Evolutionary conservation across 176 grass and related monocot genomes (phyloP).

Genomic region (Alloteropsis semialata): DNA sequence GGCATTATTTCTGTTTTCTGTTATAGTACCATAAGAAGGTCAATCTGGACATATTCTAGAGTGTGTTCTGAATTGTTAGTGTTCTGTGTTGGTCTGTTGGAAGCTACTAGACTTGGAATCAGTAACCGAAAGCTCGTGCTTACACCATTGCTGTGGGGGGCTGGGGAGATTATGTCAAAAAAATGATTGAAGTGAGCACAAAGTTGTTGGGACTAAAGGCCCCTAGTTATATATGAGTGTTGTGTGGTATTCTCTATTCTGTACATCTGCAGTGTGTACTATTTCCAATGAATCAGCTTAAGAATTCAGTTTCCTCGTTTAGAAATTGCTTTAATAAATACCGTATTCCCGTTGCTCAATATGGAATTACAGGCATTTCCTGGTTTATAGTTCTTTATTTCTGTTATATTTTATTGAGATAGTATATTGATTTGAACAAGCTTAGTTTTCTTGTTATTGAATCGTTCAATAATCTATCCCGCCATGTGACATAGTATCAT

Average conservation of each 20-base stretch:
- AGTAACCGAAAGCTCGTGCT: background rate
- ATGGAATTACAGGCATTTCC: background rate
- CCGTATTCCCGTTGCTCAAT: background rate
- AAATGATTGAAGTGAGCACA: background rate
- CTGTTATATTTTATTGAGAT: background rate
- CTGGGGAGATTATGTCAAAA: background rate
- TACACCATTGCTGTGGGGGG: background rate
- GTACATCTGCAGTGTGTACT: background rate
- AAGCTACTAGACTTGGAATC: background rate
- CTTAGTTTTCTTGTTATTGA: conserved; percentile 5
- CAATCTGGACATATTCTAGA: background rate
- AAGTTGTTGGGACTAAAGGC: background rate
- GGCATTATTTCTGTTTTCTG: background rate
- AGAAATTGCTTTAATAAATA: background rate
- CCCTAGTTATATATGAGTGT: background rate
- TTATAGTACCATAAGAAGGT: background rate
- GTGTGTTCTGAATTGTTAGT: background rate
- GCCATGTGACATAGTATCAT: background rate
- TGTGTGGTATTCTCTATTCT: background rate
- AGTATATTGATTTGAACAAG: background rate
- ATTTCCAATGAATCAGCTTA: background rate
- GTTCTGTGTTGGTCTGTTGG: conserved; percentile 1
- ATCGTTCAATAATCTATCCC: background rate
- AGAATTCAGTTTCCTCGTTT: background rate
- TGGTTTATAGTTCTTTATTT: background rate